Percentiles rank a stretch among this genome's conserved stretches.
phyloP scores from a whole-genome alignment of 2,329 filamentous ascomycete genomes.

The Scytalidium lignicola region DNA sequence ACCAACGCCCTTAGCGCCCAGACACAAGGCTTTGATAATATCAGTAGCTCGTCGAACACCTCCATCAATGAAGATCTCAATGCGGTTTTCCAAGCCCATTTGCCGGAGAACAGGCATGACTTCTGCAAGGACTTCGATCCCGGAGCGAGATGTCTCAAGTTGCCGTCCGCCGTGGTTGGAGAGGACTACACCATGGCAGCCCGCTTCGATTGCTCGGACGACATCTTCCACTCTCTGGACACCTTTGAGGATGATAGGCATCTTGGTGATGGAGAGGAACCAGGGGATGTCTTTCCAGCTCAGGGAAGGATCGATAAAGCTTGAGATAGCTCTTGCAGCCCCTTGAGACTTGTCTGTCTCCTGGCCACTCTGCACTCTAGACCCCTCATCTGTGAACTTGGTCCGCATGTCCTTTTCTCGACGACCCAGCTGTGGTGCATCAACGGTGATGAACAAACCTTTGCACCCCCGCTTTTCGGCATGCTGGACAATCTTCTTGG shows the following conservation, averaged over 20 bases:
- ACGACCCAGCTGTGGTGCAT: constrained; percentile 90
- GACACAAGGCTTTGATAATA: constrained; percentile 89
- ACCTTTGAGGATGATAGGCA: constrained; percentile 95
- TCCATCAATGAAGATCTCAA: constrained; percentile 89
- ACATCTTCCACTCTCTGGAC: constrained; percentile 96
- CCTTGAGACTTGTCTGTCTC: constrained; percentile 85
- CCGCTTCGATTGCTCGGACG: constrained; percentile 73
- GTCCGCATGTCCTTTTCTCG: constrained; percentile 97
- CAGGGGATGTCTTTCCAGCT: constrained; percentile 93
- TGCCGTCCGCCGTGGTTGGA: constrained; percentile 96
- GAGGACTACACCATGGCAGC: constrained; percentile 84
- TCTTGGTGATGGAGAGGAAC: constrained; percentile 84
- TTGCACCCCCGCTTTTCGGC: constrained; percentile 90
- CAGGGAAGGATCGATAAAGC: constrained; percentile 92
- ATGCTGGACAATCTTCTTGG: constrained; percentile 82
- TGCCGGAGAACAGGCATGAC: constrained; percentile 82
- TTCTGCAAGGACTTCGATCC: constrained; percentile 85
- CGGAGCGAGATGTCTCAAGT: constrained; percentile 85
- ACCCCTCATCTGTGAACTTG: constrained; percentile 88
- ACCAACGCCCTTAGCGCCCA: constrained; percentile 87
- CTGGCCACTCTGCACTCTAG: constrained; percentile 63
- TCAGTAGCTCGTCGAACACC: constrained; percentile 87
- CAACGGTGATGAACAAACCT: constrained; percentile 96
- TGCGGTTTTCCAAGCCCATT: constrained; percentile 65
- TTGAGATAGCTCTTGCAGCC: constrained; percentile 88